Evolutionary conservation across 2,329 filamentous ascomycete genomes (phyloP).

Genomic region (Microthyrium microscopicum): DNA sequence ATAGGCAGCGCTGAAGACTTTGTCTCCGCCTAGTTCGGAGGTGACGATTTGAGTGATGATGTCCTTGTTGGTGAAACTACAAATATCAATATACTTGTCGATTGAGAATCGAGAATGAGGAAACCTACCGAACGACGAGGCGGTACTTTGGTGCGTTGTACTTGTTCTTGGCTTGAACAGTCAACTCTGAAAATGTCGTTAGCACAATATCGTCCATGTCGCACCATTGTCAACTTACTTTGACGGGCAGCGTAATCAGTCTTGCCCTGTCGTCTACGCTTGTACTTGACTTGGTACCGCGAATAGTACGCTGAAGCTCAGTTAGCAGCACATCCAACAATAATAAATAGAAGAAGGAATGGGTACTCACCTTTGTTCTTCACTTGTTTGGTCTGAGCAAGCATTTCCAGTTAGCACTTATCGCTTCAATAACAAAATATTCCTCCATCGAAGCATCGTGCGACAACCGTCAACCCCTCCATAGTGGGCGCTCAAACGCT

Average conservation of each 20-base stretch:
- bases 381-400: conserved; percentile 52
- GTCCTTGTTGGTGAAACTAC: conserved; percentile 87
- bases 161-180: conserved; percentile 99
- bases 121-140: conserved; percentile 61
- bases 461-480: conserved; percentile 44
- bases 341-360: conserved; percentile 7
- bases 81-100: background rate
- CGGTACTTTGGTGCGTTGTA: conserved; percentile 99
- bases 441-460: conserved; percentile 83
- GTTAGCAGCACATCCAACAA: conserved; percentile 11
- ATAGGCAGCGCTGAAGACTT: conserved; percentile 87
- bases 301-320: conserved; percentile 31
- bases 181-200: conserved; percentile 35
- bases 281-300: conserved; percentile 99
- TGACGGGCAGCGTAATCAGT: conserved; percentile 99
- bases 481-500: background rate
- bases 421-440: conserved; percentile 62
- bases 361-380: conserved; percentile 77
- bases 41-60: conserved; percentile 96
- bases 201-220: background rate
- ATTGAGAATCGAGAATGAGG: background rate
- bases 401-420: conserved; percentile 96
- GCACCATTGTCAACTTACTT: conserved; percentile 32
- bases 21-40: conserved; percentile 94
- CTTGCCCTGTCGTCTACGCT: conserved; percentile 88